These are phyloP conservation scores for Begonia peltatifolia DNA, from an alignment of 306 rosid species.

Conservation along the genomic window DNA sequence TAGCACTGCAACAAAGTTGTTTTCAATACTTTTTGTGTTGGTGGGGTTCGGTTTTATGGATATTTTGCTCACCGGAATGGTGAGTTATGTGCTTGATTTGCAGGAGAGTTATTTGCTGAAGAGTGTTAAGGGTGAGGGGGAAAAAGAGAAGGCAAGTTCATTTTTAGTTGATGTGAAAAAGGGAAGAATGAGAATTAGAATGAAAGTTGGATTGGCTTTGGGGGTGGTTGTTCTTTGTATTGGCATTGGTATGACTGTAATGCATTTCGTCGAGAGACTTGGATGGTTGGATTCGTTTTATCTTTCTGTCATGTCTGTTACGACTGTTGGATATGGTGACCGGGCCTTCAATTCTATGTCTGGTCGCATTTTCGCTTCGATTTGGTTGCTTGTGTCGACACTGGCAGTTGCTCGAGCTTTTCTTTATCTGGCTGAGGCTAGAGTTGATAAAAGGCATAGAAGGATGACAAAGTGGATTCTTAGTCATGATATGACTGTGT, in stretches of 20 bases:
- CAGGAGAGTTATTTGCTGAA: slow-evolving; percentile 66
- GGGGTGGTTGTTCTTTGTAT: slow-evolving; percentile 85
- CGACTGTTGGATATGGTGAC: slow-evolving; percentile 93
- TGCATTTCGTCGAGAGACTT: slow-evolving; percentile 80
- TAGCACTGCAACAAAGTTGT: slow-evolving; percentile 57
- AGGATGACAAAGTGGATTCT: slow-evolving; percentile 94
- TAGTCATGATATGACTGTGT: slow-evolving; percentile 86
- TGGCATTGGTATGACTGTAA: slow-evolving; percentile 56
- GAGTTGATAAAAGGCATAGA: slow-evolving; percentile 93
- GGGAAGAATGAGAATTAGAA: slow-evolving; percentile 96
- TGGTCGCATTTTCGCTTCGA: slow-evolving; percentile 76
- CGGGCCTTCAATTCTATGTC: slow-evolving; percentile 54
- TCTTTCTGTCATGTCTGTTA: slow-evolving; percentile 95
- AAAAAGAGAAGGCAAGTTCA: slow-evolving; percentile 30
- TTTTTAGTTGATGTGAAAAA: slow-evolving; percentile 81
- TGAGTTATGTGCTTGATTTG: slow-evolving; percentile 78
- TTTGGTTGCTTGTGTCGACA: slow-evolving; percentile 92
- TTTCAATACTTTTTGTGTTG: slow-evolving; percentile 69
- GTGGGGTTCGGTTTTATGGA: slow-evolving; percentile 92
- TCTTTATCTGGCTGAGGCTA: slow-evolving; percentile 89
- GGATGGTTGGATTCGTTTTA: slow-evolving; percentile 91
- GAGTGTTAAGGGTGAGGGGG: slow-evolving; percentile 40
- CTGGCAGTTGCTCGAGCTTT: slow-evolving; percentile 89
- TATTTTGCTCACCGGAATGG: slow-evolving; percentile 84
- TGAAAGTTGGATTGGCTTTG: slow-evolving; percentile 90